phyloP scores from a whole-genome alignment of 2,329 filamentous ascomycete genomes.

The Metarhizium anisopliae region DNA sequence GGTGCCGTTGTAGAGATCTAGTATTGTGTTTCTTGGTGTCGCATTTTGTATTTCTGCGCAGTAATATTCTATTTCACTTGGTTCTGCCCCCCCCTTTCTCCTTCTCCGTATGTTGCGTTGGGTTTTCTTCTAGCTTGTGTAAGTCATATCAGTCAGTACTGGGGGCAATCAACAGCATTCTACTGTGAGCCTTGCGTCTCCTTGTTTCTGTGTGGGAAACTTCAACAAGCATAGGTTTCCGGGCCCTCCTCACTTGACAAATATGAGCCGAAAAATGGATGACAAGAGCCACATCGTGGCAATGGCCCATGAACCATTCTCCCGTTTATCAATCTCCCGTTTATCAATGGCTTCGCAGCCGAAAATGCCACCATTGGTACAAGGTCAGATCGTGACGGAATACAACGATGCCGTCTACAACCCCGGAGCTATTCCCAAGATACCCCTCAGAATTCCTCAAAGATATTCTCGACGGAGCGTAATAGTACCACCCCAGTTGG shows the following conservation, averaged over 20 bases:
- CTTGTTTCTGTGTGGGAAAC: too few relatives aligned
- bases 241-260: background rate
- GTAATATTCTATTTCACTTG: too few relatives aligned
- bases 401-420: slow-evolving; percentile 15
- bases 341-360: slow-evolving; percentile 15
- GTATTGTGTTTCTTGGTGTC: too few relatives aligned
- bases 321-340: slow-evolving; percentile 10
- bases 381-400: slow-evolving; percentile 26
- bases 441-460: slow-evolving; percentile 20
- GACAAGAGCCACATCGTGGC: background rate
- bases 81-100: too few relatives aligned
- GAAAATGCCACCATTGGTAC: slow-evolving; percentile 19
- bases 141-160: too few relatives aligned
- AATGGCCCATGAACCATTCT: slow-evolving; percentile 3
- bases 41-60: too few relatives aligned
- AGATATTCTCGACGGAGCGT: slow-evolving; percentile 18
- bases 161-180: too few relatives aligned
- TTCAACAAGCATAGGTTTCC: too few relatives aligned
- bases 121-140: too few relatives aligned
- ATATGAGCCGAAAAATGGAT: background rate
- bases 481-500: slow-evolving; percentile 4
- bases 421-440: slow-evolving; percentile 13
- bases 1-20: too few relatives aligned
- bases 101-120: too few relatives aligned
- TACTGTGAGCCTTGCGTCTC: too few relatives aligned